Evolutionary conservation across 805 yeast genomes (phyloP).

Genomic region (Kregervanrija delftensis): DNA sequence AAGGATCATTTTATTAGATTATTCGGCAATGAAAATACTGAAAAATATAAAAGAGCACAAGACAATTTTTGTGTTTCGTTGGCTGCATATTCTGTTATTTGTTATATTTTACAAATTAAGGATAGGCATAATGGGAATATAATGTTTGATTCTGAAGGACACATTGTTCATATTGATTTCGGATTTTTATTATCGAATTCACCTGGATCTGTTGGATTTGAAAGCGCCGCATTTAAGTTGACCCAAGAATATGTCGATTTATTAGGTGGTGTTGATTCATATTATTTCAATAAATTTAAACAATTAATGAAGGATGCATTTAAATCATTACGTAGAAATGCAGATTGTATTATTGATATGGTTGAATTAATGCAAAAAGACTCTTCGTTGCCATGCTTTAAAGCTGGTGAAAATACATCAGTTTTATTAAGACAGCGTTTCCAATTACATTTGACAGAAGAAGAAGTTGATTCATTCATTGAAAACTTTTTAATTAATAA

Average conservation of each 20-base stretch:
- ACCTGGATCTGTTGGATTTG: conserved; percentile 96
- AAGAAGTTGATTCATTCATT: conserved; percentile 70
- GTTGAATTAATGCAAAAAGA: conserved; percentile 94
- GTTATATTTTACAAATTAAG: conserved; percentile 85
- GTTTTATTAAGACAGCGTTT: conserved; percentile 73
- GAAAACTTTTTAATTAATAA: conserved; percentile 70
- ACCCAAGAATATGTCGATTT: conserved; percentile 86
- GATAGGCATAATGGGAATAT: conserved; percentile 97
- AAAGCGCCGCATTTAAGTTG: conserved; percentile 93
- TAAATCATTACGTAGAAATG: conserved; percentile 60
- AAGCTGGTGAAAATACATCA: conserved; percentile 79
- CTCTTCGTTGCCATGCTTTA: conserved; percentile 85
- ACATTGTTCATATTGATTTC: conserved; percentile 90
- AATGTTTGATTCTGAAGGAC: conserved; percentile 95
- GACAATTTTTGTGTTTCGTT: conserved; percentile 78
- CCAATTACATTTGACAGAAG: conserved; percentile 67
- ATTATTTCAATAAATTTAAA: conserved; percentile 53
- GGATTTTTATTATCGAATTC: conserved; percentile 90
- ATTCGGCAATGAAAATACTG: conserved; percentile 58
- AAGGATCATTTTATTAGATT: conserved; percentile 72
- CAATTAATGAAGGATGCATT: conserved; percentile 66
- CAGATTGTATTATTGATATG: conserved; percentile 69
- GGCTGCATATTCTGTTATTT: conserved; percentile 88
- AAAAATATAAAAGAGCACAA: conserved; percentile 66
- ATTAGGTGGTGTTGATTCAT: conserved; percentile 71